phyloP scores from a whole-genome alignment of 2,329 filamentous ascomycete species.

The Cladorrhinum sp. region DNA sequence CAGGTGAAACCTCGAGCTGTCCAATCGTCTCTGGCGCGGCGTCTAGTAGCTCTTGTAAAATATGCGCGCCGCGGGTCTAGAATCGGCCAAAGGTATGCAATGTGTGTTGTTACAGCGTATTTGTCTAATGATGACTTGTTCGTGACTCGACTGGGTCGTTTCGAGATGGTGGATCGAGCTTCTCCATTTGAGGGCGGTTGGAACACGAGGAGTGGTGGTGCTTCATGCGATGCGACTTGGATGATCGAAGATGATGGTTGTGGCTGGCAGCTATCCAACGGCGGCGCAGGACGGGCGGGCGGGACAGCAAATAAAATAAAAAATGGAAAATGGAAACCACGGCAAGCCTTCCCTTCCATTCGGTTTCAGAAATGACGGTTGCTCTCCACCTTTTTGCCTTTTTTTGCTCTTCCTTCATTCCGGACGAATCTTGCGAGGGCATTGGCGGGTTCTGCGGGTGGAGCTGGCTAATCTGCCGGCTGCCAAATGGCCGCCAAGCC shows the following conservation, averaged over 20 bases:
- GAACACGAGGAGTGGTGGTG: slow-evolving; percentile 12
- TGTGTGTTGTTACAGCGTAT: background rate
- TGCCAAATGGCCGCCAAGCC: slow-evolving; percentile 5
- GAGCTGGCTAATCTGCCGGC: slow-evolving; percentile 6
- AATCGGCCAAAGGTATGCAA: background rate
- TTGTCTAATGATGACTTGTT: slow-evolving; percentile 4
- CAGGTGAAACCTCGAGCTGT: background rate
- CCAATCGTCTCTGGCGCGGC: background rate
- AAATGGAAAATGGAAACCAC: too few relatives aligned
- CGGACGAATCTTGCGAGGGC: slow-evolving; percentile 1
- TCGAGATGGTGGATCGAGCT: slow-evolving; percentile 12
- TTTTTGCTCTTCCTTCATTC: background rate
- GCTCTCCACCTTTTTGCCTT: slow-evolving; percentile 5
- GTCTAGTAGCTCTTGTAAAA: background rate
- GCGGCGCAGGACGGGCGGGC: background rate
- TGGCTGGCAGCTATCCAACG: background rate
- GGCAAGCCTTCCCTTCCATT: background rate
- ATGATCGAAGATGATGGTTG: background rate
- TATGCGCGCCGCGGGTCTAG: background rate
- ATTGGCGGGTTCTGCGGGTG: slow-evolving; percentile 4
- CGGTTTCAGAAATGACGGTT: slow-evolving; percentile 6
- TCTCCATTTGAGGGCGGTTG: slow-evolving; percentile 19
- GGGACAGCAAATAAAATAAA: background rate
- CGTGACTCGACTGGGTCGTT: slow-evolving; percentile 13
- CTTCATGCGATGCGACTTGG: slow-evolving; percentile 21